A percentile compares a stretch with the other conserved stretches of the same genome.
These are phyloP conservation scores for Tylopilus subfusipes DNA, from an alignment of 768 basidiomycete species.

Conservation along the genomic window DNA sequence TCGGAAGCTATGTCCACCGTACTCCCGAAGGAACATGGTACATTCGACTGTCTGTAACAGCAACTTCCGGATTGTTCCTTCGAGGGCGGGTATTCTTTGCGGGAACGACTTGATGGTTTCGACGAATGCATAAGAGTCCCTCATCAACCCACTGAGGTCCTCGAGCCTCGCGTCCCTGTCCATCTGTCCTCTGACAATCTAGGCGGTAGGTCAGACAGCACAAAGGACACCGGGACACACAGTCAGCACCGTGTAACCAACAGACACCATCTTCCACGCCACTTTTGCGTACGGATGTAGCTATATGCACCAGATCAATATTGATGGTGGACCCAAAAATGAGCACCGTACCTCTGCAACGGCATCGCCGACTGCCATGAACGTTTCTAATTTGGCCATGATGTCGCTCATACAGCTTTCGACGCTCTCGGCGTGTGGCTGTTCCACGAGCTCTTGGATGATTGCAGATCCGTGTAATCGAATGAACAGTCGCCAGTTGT, in stretches of 20 bases:
- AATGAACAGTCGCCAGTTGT: conserved; percentile 22
- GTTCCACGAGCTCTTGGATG: background rate
- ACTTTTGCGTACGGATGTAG: conserved; percentile 26
- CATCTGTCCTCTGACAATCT: conserved; percentile 31
- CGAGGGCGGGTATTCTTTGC: conserved; percentile 26
- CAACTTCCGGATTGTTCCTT: conserved; percentile 26
- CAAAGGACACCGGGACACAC: background rate
- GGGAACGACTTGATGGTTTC: conserved; percentile 27
- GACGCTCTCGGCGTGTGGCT: conserved; percentile 2
- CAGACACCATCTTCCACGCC: conserved; percentile 28
- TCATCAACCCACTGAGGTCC: conserved; percentile 31
- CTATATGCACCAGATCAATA: conserved; percentile 5
- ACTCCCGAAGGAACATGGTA: conserved; percentile 36
- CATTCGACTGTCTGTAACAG: conserved; percentile 36
- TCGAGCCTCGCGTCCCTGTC: conserved; percentile 24
- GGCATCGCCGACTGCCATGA: conserved; percentile 23
- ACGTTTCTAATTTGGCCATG: conserved; percentile 22
- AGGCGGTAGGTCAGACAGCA: conserved; percentile 2
- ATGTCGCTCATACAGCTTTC: conserved; percentile 21
- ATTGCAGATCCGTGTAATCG: conserved; percentile 13
- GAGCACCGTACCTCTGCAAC: conserved; percentile 17
- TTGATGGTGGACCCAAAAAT: background rate
- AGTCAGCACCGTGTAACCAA: conserved; percentile 25
- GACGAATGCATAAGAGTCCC: conserved; percentile 30
- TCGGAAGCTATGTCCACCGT: conserved; percentile 33